Evolutionary conservation across 495 filamentous ascomycete genomes (phyloP).

Genomic region (Aspergillus nidulans): DNA sequence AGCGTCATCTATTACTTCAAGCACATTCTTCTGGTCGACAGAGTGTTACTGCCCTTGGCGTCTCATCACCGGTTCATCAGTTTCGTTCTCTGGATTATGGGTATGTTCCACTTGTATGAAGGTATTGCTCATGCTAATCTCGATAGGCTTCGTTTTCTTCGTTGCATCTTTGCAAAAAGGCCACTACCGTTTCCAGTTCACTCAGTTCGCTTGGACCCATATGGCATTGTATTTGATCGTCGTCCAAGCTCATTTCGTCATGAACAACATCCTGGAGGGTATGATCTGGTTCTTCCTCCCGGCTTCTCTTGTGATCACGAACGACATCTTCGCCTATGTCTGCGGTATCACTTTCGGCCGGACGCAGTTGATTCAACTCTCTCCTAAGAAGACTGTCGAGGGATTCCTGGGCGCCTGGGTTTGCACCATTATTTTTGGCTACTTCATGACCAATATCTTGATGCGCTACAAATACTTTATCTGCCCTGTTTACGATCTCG

Average conservation of each 20-base stretch:
- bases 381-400: conserved; percentile 99
- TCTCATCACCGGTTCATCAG: conserved; percentile 99
- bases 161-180: conserved; percentile 93
- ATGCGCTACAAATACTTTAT: conserved; percentile 97
- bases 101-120: conserved; percentile 36
- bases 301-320: conserved; percentile 90
- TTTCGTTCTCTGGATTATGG: conserved; percentile 95
- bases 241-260: conserved; percentile 97
- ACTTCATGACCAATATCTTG: conserved; percentile 77
- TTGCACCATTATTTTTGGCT: conserved; percentile 83
- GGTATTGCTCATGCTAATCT: not conserved
- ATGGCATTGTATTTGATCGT: conserved; percentile 98
- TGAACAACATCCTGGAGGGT: conserved; percentile 99
- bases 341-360: conserved; percentile 96
- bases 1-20: conserved; percentile 99
- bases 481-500: conserved; percentile 95
- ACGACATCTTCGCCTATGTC: conserved; percentile 98
- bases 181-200: conserved; percentile 97
- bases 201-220: conserved; percentile 98
- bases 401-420: conserved; percentile 97
- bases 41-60: conserved; percentile 83
- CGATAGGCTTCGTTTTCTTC: conserved; percentile 93
- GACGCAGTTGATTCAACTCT: conserved; percentile 96
- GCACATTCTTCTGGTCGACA: conserved; percentile 93
- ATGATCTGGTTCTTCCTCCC: conserved; percentile 99